These are phyloP conservation scores for Zasmidium cellare DNA, from an alignment of 2,329 filamentous ascomycete species.

Conservation along the genomic window DNA sequence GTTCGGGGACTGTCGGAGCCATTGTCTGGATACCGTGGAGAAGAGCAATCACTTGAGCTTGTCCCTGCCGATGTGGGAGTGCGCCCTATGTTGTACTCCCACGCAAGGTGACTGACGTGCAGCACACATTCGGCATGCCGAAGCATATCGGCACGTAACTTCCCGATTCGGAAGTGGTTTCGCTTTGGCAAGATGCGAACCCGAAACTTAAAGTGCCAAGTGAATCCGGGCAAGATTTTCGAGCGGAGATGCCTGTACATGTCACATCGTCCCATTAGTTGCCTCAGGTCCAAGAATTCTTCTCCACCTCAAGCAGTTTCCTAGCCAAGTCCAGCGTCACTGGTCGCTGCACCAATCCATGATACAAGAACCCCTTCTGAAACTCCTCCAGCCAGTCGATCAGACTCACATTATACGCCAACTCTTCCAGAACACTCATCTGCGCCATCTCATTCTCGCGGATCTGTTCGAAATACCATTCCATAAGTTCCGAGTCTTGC, in stretches of 20 bases:
- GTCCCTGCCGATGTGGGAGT: no score
- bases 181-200: background rate
- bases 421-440: background rate
- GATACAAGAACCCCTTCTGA: background rate
- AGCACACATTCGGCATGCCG: background rate
- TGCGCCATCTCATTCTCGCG: background rate
- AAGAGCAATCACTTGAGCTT: no score
- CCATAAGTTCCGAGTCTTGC: background rate
- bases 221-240: background rate
- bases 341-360: background rate
- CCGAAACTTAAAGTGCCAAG: background rate
- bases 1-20: no score
- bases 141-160: background rate
- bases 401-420: background rate
- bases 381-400: background rate
- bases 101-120: background rate
- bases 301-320: background rate
- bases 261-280: background rate
- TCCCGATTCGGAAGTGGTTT: constrained; percentile 1
- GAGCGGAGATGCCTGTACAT: background rate
- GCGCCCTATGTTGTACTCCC: no score
- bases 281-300: background rate
- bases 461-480: background rate
- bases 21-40: no score
- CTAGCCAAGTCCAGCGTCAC: background rate